Evolutionary conservation across 2,329 filamentous ascomycete genomes (phyloP).

Genomic region (Onygenales sp.): DNA sequence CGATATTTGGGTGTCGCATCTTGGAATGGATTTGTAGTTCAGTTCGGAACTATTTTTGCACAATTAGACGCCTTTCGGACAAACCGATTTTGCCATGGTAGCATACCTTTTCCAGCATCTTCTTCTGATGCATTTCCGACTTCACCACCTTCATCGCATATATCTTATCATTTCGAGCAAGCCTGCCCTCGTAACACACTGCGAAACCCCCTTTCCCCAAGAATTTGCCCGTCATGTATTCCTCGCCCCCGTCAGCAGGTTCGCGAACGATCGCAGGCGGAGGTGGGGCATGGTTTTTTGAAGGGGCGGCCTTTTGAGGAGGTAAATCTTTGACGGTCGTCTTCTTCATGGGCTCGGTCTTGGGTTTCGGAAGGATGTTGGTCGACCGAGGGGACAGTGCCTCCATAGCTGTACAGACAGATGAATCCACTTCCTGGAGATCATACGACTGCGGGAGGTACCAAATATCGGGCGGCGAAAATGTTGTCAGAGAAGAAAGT

Average conservation of each 20-base stretch:
- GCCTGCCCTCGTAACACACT: slow-evolving; percentile 39
- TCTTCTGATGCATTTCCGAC: slow-evolving; percentile 40
- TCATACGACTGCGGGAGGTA: neutral
- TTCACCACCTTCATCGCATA: slow-evolving; percentile 44
- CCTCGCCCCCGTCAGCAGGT: slow-evolving; percentile 35
- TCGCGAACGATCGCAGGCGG: slow-evolving; percentile 36
- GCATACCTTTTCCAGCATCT: slow-evolving; percentile 43
- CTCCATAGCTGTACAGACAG: slow-evolving; percentile 16
- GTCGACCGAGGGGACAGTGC: slow-evolving; percentile 40
- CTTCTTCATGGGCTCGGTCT: slow-evolving; percentile 28
- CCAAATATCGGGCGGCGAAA: neutral
- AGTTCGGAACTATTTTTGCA: slow-evolving; percentile 50
- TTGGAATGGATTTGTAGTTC: slow-evolving; percentile 98
- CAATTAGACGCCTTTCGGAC: slow-evolving; percentile 3
- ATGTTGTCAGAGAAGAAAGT: neutral
- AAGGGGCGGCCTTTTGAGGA: slow-evolving; percentile 23
- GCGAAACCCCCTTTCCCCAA: slow-evolving; percentile 43
- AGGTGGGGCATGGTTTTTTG: slow-evolving; percentile 36
- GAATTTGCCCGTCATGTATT: slow-evolving; percentile 36
- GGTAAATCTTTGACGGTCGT: slow-evolving; percentile 16
- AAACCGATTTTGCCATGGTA: neutral
- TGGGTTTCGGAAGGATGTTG: slow-evolving; percentile 37
- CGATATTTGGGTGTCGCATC: slow-evolving; percentile 90
- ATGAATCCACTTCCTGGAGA: neutral
- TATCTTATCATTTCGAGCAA: slow-evolving; percentile 33